phyloP scores from a whole-genome alignment of 345 rosid genomes.

The Pugionium cornutum region DNA sequence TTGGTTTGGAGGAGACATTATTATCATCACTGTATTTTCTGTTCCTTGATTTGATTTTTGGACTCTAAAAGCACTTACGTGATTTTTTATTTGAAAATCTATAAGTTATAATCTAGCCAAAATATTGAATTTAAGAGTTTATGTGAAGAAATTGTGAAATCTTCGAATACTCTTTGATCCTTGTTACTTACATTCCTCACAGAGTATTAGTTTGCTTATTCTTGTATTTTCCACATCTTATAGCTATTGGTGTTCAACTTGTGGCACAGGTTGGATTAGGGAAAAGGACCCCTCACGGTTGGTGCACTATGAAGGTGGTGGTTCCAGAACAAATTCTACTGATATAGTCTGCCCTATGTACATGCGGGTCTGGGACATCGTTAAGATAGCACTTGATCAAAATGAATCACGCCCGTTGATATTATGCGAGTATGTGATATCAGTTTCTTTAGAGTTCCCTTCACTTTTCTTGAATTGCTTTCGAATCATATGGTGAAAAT shows the following conservation, averaged over 20 bases:
- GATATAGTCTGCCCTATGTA: slow-evolving; percentile 98
- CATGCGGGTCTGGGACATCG: slow-evolving; percentile 96
- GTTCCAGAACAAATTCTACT: slow-evolving; percentile 86
- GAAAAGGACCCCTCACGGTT: slow-evolving; percentile 79
- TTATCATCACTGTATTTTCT: too few relatives aligned
- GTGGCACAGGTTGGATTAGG: slow-evolving; percentile 77
- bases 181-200: neutral
- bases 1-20: too few relatives aligned
- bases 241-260: slow-evolving; percentile 26
- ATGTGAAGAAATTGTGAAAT: neutral
- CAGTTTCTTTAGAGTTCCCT: slow-evolving; percentile 26
- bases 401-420: slow-evolving; percentile 86
- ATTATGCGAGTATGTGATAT: slow-evolving; percentile 89
- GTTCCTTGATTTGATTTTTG: too few relatives aligned
- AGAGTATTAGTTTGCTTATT: neutral
- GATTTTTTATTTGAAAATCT: too few relatives aligned
- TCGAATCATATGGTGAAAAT: too few relatives aligned
- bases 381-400: slow-evolving; percentile 89
- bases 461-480: slow-evolving; percentile 2
- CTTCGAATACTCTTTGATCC: neutral
- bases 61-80: too few relatives aligned
- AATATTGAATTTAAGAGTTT: neutral
- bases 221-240: slow-evolving; percentile 14
- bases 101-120: neutral
- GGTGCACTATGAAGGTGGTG: slow-evolving; percentile 97